Base-by-base conservation (phyloP, 148 eudicot genomes). In the Chenopodium quinoa region DNA sequence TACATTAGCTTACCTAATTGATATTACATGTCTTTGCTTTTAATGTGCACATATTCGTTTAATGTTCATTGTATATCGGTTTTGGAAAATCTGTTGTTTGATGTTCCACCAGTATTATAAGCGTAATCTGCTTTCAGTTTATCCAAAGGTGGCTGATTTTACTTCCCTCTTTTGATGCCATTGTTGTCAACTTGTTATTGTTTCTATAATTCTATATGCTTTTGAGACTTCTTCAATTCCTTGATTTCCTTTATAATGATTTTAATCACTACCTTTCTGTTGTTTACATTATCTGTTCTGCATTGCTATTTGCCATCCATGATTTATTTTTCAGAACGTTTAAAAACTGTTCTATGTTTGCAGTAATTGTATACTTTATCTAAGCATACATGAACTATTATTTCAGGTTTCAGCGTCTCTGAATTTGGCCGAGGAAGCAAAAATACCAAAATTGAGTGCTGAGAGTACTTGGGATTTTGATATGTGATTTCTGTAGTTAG, bases 381-480 rank as follows among this genome's bases (percentile, higher is more conserved):
- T 50, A 27, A 83, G 12, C 27, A 4, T 13, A 23, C 3, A 47
- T 20, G 14, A 22, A 66, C 4, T 77, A 69, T 72, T 71, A 6
- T 80, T 50, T 12, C 87, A 92, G 95, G 77, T 92, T 50, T 80
- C 86, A 68, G 95, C 95, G 25, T 85, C 90, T 11, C 37, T 92
- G 83, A 88, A 90, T 80, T 75, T 92, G 79, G 86, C 87, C 1
- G 91, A 90, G 78, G 86, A 87, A 83, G 25, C 76, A 1, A 89
- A 80, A 75, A 75, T 84, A 32, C 95, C 93, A 10, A 89, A 82
- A 75, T 52, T 92, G 63, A 74, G 79, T 84, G 91, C 91, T 37
- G 93, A 92, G 84, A 92, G 88, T 83, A 82, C 83, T 50, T 89
- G 90, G 93, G 83, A 88, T 80, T 75, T 89, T 32, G 89, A 88